Conservation (phyloP, 176 grass and related monocot genomes). For the Elaeis guineensis region DNA sequence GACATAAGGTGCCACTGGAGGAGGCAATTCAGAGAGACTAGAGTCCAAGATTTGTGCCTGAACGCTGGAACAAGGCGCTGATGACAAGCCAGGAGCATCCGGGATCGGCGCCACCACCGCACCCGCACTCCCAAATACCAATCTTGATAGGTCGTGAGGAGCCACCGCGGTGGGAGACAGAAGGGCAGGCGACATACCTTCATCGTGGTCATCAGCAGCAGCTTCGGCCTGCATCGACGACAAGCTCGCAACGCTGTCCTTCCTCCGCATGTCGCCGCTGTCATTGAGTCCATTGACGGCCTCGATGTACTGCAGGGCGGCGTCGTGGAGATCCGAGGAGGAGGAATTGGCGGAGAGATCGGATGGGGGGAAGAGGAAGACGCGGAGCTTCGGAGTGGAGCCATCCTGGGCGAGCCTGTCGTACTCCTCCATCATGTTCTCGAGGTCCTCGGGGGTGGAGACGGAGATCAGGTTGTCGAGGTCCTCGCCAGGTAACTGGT, state of each 20-base stretch:
- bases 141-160: constrained; percentile 51
- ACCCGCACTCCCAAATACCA: constrained; percentile 9
- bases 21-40: constrained; percentile 8
- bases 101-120: too few relatives aligned
- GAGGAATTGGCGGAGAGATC: constrained; percentile 17
- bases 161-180: constrained; percentile 49
- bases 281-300: too few relatives aligned
- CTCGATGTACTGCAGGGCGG: constrained; percentile 6
- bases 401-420: constrained; percentile 45
- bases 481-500: constrained; percentile 90
- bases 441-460: constrained; percentile 89
- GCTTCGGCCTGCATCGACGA: constrained; percentile 29
- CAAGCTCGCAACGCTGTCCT: constrained; percentile 61
- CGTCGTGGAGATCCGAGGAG: constrained; percentile 7
- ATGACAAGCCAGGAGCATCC: background rate
- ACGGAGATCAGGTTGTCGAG: constrained; percentile 94
- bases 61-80: constrained; percentile 38
- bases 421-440: constrained; percentile 96
- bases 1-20: background rate
- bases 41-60: background rate
- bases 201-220: constrained; percentile 4
- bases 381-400: constrained; percentile 58
- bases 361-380: constrained; percentile 69
- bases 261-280: constrained; percentile 2
- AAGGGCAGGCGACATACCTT: constrained; percentile 30